These are phyloP conservation scores for Alternaria novae-zelandiae DNA, from an alignment of 2,329 filamentous ascomycete genomes.

Conservation along the genomic window DNA sequence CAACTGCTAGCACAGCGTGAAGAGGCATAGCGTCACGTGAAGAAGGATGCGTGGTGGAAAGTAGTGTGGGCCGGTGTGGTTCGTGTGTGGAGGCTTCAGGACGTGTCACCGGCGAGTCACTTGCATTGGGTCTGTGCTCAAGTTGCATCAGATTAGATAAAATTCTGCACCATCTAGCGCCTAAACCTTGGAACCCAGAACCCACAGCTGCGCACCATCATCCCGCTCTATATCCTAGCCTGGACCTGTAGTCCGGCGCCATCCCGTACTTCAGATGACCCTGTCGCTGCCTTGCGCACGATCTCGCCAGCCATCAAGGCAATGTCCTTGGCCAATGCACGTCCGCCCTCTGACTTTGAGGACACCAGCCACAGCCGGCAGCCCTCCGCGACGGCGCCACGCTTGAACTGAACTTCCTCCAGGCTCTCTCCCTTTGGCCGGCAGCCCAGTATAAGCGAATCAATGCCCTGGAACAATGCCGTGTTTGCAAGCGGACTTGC, in stretches of 20 bases:
- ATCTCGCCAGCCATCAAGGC: constrained; percentile 43
- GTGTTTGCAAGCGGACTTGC: constrained; percentile 22
- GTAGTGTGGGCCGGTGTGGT: constrained; percentile 10
- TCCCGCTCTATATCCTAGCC: constrained; percentile 36
- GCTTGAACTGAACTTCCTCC: constrained; percentile 48
- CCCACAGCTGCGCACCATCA: constrained; percentile 6
- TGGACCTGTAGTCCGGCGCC: constrained; percentile 30
- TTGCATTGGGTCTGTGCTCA: constrained; percentile 14
- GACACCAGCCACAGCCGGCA: constrained; percentile 45
- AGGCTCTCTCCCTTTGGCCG: constrained; percentile 45
- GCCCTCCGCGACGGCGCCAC: constrained; percentile 34
- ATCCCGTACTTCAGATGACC: constrained; percentile 18
- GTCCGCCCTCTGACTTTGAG: constrained; percentile 40
- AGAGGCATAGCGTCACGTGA: constrained; percentile 25
- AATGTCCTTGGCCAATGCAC: constrained; percentile 46
- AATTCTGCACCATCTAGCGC: constrained; percentile 27
- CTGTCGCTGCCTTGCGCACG: constrained; percentile 30
- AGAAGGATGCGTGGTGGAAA: constrained; percentile 16
- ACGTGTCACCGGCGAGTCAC: constrained; percentile 15
- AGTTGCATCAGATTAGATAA: constrained; percentile 41
- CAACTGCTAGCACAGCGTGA: constrained; percentile 15
- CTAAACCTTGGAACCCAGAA: not conserved
- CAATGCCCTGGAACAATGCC: constrained; percentile 37
- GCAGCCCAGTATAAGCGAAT: constrained; percentile 43
- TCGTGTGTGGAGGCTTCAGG: constrained; percentile 13